These are phyloP conservation scores for Fraxinus dipetala DNA, from an alignment of 305 asterid species.

Conservation along the genomic window DNA sequence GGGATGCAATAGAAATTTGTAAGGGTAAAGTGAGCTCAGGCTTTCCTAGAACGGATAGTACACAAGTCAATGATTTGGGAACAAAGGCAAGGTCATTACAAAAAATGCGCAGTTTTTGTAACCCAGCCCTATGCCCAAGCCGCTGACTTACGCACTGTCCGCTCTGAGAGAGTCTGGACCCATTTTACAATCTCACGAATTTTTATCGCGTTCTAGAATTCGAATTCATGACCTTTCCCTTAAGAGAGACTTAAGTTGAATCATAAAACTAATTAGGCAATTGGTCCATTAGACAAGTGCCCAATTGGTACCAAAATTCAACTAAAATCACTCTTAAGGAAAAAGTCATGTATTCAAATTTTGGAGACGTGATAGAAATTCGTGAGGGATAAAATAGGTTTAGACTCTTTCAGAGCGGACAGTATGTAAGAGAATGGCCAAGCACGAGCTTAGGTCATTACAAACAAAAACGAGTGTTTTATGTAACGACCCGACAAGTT, in stretches of 20 bases:
- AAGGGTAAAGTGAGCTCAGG: not conserved
- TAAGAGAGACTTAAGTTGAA: not conserved
- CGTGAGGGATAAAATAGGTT: not conserved
- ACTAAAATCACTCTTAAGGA: not conserved
- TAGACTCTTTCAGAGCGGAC: not conserved
- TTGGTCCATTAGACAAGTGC: not conserved
- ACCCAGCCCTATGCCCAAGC: not conserved
- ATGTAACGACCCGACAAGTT: not conserved
- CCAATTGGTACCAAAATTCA: not conserved
- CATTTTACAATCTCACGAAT: not conserved
- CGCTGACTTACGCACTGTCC: not conserved
- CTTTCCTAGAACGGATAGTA: not conserved
- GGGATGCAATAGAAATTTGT: not conserved
- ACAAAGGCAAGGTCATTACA: not conserved
- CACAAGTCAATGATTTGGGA: not conserved
- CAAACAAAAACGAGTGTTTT: not conserved
- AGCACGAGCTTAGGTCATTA: not conserved
- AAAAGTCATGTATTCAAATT: not conserved
- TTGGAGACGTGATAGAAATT: not conserved
- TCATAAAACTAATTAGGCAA: not conserved
- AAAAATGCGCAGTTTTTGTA: not conserved
- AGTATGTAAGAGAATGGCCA: not conserved
- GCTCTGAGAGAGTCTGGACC: not conserved
- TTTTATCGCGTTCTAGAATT: not conserved
- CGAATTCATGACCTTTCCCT: not conserved